Percentiles rank a stretch among this genome's conserved stretches.
Evolutionary conservation across 306 rosid species (phyloP).

Genomic region (Quercus ilex): DNA sequence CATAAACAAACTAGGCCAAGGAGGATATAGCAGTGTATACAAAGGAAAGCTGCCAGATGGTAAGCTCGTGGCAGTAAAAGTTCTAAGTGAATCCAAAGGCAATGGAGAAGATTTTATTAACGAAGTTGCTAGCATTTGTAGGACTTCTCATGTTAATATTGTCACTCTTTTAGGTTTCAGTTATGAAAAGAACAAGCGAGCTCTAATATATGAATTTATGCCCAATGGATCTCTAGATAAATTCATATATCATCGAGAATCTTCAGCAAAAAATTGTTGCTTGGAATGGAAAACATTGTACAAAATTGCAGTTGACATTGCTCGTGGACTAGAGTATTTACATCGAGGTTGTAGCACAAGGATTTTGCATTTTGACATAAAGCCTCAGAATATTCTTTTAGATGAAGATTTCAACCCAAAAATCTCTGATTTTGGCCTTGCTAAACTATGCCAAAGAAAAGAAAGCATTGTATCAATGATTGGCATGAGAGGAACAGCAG

Average conservation of each 20-base stretch:
- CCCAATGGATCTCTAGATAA: slow-evolving; percentile 3
- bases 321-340: slow-evolving; percentile 1
- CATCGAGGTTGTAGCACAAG: slow-evolving; percentile 4
- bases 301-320: neutral
- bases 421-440: slow-evolving; percentile 14
- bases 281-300: neutral
- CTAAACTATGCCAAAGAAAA: neutral
- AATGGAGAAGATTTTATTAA: neutral
- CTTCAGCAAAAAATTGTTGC: neutral
- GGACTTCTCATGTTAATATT: neutral
- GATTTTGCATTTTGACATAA: slow-evolving; percentile 10
- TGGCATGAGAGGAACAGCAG: too few relatives aligned
- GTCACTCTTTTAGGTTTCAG: neutral
- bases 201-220: slow-evolving; percentile 12
- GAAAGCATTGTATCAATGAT: neutral
- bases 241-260: neutral
- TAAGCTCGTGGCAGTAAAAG: neutral
- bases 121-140: neutral
- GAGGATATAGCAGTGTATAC: neutral
- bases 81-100: neutral
- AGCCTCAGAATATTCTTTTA: slow-evolving; percentile 9
- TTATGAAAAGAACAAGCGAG: neutral
- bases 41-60: neutral
- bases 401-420: slow-evolving; percentile 3
- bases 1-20: neutral